phyloP scores from a whole-genome alignment of 257 asterid genomes.

The Forsythia suspensa region DNA sequence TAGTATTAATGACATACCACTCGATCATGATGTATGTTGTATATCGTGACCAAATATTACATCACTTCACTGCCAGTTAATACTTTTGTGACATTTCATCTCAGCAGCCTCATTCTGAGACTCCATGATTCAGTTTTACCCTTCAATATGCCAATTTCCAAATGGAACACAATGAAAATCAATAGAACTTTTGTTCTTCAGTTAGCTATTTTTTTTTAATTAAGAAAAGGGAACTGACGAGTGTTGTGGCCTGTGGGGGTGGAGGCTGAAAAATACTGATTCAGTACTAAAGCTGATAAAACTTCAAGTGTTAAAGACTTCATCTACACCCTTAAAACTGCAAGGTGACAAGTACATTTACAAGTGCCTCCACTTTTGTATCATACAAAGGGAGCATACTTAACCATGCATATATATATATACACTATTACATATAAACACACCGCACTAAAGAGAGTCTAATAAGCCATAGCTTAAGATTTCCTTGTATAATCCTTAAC shows the following conservation, averaged over 20 bases:
- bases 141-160: neutral
- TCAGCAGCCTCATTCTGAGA: no score
- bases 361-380: neutral
- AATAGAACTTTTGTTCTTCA: neutral
- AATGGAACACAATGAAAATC: neutral
- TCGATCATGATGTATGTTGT: no score
- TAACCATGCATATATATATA: neutral
- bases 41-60: no score
- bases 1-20: no score
- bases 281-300: neutral
- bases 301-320: neutral
- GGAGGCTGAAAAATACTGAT: neutral
- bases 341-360: neutral
- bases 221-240: neutral
- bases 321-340: neutral
- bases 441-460: neutral
- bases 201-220: neutral
- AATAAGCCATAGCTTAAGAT: constrained; percentile 31
- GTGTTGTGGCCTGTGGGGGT: neutral
- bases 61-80: no score
- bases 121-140: neutral
- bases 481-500: constrained; percentile 29
- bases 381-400: constrained; percentile 13
- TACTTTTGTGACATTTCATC: no score
- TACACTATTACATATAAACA: neutral